phyloP scores from a whole-genome alignment of 257 asterid species.

The Echium plantagineum region DNA sequence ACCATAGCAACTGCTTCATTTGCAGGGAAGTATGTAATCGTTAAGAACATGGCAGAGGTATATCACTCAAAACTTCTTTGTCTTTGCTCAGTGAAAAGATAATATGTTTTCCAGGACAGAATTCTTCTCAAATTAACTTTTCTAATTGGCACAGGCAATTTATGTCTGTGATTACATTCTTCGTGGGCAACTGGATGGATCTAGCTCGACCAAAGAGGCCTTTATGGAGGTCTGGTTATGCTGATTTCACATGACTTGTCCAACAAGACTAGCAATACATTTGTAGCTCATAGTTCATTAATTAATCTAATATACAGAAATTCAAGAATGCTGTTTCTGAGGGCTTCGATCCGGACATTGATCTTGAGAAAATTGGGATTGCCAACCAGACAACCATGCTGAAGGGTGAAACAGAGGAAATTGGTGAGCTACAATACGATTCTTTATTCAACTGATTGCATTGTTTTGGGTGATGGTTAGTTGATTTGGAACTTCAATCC shows the following conservation, averaged over 20 bases:
- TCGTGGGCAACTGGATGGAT: conserved; percentile 90
- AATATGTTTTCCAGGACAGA: neutral
- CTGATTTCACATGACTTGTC: neutral
- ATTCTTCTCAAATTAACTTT: conserved; percentile 1
- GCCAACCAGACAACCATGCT: conserved; percentile 99
- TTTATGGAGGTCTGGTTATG: conserved; percentile 59
- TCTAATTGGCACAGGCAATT: conserved; percentile 48
- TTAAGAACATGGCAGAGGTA: conserved; percentile 91
- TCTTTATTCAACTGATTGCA: conserved; percentile 3
- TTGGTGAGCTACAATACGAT: conserved; percentile 37
- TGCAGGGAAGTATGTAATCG: conserved; percentile 82
- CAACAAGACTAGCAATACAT: neutral
- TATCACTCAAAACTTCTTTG: neutral
- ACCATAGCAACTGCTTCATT: conserved; percentile 97
- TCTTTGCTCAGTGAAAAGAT: neutral
- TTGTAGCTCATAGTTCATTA: conserved; percentile 10
- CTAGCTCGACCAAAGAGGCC: conserved; percentile 93
- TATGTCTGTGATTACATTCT: conserved; percentile 90
- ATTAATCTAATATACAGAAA: conserved; percentile 62
- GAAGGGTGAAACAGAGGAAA: conserved; percentile 97
- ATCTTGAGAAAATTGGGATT: conserved; percentile 79
- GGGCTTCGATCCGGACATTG: conserved; percentile 85
- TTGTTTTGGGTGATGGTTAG: conserved; percentile 5
- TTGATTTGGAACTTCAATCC: conserved; percentile 9
- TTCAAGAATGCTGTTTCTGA: conserved; percentile 68